Evolutionary conservation across 2,329 filamentous ascomycete species (phyloP), one percentile per base, ranked within the genome.

Genomic region (Fusarium devonianum): DNA sequence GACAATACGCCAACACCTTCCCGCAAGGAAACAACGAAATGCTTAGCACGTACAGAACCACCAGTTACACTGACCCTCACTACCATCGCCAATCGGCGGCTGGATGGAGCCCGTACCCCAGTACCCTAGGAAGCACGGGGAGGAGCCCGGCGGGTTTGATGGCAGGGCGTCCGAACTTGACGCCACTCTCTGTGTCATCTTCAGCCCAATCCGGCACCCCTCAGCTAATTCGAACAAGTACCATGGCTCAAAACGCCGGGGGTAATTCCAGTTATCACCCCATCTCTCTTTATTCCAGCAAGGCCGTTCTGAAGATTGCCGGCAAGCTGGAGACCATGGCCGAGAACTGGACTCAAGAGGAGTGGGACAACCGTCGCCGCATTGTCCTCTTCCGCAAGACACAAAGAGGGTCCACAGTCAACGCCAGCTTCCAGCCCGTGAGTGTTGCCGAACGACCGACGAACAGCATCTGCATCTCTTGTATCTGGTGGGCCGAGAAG

Each of bases 401-500:
- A 52, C 93, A 97, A 72, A 80, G 79, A 23, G 92, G 91, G 19
- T 92, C 88, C 67, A 90, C 88, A 4, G 87, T 97, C 46, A 87
- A 86, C 23, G 85, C 90, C 11, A 87, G 81, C 11, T 97, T 97
- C 75, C 84, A 87, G 38, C 79, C 92, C 0, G 86, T 97, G 35
- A 80, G 89, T 12, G 84, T 85, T 11, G 89, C 91, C 65, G 89
- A 96, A 55, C 85, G 92, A 16, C 84, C 87, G 1, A 84, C 87
- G 3, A 89, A 93, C 74, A 92, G 88, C 73, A 93, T 95, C 53
- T 96, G 92, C 74, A 90, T 99, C 69, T 97, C 92, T 73, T 99
- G 94, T 77, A 99, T 99, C 67, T 92, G 87, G 79, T 99, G 94
- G 94, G 88, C 88, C 49, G 92, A 96, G 73, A 95, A 92, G 74